Base-by-base conservation (phyloP, 2,329 filamentous ascomycete genomes). In the Fusarium newnesense region DNA sequence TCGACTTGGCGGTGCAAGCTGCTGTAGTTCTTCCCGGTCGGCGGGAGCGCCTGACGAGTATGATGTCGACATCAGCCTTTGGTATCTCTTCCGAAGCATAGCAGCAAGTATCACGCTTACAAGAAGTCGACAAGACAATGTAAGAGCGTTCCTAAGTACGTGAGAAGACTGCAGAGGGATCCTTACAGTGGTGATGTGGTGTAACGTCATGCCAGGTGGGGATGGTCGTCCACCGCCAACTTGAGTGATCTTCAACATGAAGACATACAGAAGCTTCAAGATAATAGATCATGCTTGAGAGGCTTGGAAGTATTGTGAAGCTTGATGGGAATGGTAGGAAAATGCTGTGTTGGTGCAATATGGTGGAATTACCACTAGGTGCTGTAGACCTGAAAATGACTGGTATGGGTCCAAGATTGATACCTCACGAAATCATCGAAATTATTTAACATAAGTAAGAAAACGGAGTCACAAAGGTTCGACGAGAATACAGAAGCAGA, bases 331-430 rank as follows among this genome's bases (percentile, higher is more conserved):
- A 40, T 19, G 16, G 34, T 30, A 28, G 32, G 10, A 26, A 30
- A 46, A 24, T 26, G n/a, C 9, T 37, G 26, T 16, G n/a, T 13
- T 34, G 58, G 16, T 42, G 28, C 16, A 18, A 34, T 30, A 42
- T 42, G 63, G 36, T 37, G 36, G 60, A 65, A 52, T 24, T 63
- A 42, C 19, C 26, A 39, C 58, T 24, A 34, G 37, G 30, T 24
- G 37, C 28, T n/a, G 34, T 53, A 36, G 30, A 42, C 28, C 34
- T 19, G 19, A 32, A 49, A 56, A 63, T 30, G 34, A 30, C 24
- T 13, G 30, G n/a, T 32, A 65, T 53, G 40, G 66, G 43, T 34
- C 53, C 47, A 43, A 8, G 34, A 37, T 19, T 24, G 15, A 46
- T 56, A 36, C n/a, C 16, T 30, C 15, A 44, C 43, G n/a, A 28